phyloP scores from a whole-genome alignment of 805 yeast genomes.

The Cyberlindnera nakhonratchasimensis region DNA sequence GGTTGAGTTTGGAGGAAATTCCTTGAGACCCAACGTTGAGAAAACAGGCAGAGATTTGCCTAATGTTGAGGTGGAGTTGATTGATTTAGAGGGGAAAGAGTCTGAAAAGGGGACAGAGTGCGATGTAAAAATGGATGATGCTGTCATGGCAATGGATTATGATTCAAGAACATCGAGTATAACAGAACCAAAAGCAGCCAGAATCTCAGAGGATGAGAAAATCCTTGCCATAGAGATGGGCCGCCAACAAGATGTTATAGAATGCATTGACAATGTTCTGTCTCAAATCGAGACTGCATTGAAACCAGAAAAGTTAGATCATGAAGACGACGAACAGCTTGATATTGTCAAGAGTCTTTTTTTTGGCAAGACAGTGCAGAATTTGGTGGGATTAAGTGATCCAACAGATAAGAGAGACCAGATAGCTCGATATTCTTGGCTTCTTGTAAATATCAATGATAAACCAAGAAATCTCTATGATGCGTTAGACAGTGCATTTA shows the following conservation, averaged over 20 bases:
- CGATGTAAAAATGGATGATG: slow-evolving; percentile 1
- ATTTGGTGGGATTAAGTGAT: slow-evolving; percentile 49
- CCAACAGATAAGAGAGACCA: slow-evolving; percentile 42
- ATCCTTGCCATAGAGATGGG: slow-evolving; percentile 77
- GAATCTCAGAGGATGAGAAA: slow-evolving; percentile 53
- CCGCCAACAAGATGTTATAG: slow-evolving; percentile 96
- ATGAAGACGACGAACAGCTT: slow-evolving; percentile 70
- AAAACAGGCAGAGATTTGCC: neutral
- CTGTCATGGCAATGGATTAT: slow-evolving; percentile 5
- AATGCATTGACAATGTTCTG: slow-evolving; percentile 90
- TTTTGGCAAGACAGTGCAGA: slow-evolving; percentile 82
- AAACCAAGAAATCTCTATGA: slow-evolving; percentile 89
- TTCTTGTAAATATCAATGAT: slow-evolving; percentile 82
- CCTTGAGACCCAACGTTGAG: slow-evolving; percentile 21
- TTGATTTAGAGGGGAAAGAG: slow-evolving; percentile 3
- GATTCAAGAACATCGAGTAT: slow-evolving; percentile 3
- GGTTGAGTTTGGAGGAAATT: slow-evolving; percentile 48
- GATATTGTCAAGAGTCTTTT: slow-evolving; percentile 80
- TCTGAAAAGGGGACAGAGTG: neutral
- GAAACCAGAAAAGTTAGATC: slow-evolving; percentile 60
- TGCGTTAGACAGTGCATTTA: slow-evolving; percentile 81
- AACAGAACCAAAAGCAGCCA: slow-evolving; percentile 25
- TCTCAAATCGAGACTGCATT: slow-evolving; percentile 88
- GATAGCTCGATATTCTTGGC: slow-evolving; percentile 72
- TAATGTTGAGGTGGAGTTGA: slow-evolving; percentile 2